Percentiles rank a stretch among this genome's conserved stretches.
These are phyloP conservation scores for Backusella circina DNA, from an alignment of 192 early-diverging fungal species.

Conservation along the genomic window DNA sequence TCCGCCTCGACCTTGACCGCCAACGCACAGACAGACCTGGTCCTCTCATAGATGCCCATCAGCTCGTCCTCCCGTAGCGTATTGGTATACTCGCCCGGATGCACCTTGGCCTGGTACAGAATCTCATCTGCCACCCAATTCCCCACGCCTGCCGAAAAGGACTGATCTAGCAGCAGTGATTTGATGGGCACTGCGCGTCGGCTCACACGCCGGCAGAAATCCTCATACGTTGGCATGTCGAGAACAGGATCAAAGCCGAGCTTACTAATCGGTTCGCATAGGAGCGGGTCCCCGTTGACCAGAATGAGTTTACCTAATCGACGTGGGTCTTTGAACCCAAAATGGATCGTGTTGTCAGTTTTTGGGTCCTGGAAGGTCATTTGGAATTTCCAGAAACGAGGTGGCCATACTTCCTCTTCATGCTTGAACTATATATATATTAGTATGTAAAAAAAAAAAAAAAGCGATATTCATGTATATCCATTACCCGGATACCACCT, in stretches of 20 bases:
- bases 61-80: constrained; percentile 49
- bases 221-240: constrained; percentile 45
- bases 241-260: constrained; percentile 79
- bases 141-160: constrained; percentile 75
- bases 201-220: constrained; percentile 41
- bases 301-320: constrained; percentile 65
- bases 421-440: constrained; percentile 20
- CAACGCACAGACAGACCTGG: constrained; percentile 43
- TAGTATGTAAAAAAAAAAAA: not conserved
- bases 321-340: constrained; percentile 61
- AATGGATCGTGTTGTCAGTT: constrained; percentile 2
- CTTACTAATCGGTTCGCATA: constrained; percentile 46
- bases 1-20: constrained; percentile 72
- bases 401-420: constrained; percentile 52
- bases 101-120: constrained; percentile 68
- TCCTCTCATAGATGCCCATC: constrained; percentile 37
- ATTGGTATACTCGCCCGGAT: constrained; percentile 56
- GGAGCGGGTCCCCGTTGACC: constrained; percentile 47
- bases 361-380: constrained; percentile 36
- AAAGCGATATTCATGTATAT: not conserved
- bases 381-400: constrained; percentile 64
- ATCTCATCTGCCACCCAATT: constrained; percentile 90
- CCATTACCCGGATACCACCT: constrained; percentile 41
- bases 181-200: constrained; percentile 61
- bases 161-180: constrained; percentile 70